These are phyloP conservation scores for Fusarium acutatum DNA, from an alignment of 2,329 filamentous ascomycete genomes.

Conservation along the genomic window DNA sequence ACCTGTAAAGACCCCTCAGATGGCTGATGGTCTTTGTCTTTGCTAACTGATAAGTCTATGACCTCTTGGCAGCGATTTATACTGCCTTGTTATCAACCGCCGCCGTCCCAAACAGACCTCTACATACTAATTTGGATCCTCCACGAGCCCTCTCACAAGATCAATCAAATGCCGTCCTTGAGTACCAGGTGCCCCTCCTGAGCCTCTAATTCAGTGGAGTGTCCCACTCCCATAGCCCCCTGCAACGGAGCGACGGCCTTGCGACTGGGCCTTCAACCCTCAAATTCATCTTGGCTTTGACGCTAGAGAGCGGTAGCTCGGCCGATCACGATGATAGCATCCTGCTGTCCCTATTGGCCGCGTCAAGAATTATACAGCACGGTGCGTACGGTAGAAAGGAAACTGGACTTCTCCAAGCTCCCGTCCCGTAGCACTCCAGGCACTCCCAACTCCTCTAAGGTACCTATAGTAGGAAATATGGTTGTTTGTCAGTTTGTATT, in stretches of 20 bases:
- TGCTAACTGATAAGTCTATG: background rate
- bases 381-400: background rate
- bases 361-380: background rate
- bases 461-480: background rate
- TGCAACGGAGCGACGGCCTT: conserved; percentile 2
- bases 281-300: conserved; percentile 37
- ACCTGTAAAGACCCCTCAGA: background rate
- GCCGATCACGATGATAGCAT: conserved; percentile 32
- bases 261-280: conserved; percentile 18
- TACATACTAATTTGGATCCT: background rate
- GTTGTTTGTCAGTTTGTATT: background rate
- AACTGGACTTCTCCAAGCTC: background rate
- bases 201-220: conserved; percentile 8
- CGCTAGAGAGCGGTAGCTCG: conserved; percentile 37
- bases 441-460: background rate
- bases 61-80: conserved; percentile 25
- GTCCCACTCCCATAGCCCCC: conserved; percentile 4
- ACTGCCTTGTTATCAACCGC: background rate
- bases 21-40: background rate
- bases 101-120: background rate
- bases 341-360: conserved; percentile 5
- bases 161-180: conserved; percentile 17
- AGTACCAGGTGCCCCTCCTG: conserved; percentile 1
- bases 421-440: background rate
- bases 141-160: background rate